Base-by-base conservation (phyloP, 2,329 filamentous ascomycete species). In the Fusarium sp. region DNA sequence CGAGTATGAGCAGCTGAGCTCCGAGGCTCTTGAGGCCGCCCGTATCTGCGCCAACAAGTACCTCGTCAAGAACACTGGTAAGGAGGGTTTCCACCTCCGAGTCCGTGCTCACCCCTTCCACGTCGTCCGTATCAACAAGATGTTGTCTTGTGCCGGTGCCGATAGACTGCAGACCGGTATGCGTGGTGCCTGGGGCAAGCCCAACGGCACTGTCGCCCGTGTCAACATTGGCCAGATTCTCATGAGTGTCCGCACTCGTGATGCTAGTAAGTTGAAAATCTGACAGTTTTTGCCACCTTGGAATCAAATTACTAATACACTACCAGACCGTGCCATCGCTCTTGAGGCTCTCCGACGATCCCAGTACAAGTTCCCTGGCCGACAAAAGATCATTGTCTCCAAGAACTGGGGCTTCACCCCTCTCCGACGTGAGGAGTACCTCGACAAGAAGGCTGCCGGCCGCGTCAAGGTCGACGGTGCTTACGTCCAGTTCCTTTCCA, bases 41-140 rank as follows among this genome's bases (percentile, higher is more conserved):
- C 95, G 95, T 90, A 99, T 99, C 81, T 98, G 94, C 88, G 93
- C 93, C 91, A 99, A 99, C 92, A 98, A 98, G 92, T 96, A 90
- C 85, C 80, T 91, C 70, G 86, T 89, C 81, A 90, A 90, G 86
- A 80, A 82, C 74, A 80, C 83, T 74, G 88, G 88, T 80, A 91
- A 91, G 85, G 88, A 91, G 77, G 80, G 82, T 77, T 91, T 91
- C 86, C 88, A 91, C 80, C 82, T 91, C 72, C 88, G 88, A 75
- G 85, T 91, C 78, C 88, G 95, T 79, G 93, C 93, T 78, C 95
- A 99, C 88, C 95, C 95, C 73, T 99, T 92, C 92, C 95, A 99
- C 88, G 95, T 99, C 84, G 91, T 99, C 88, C 95, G 95, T 85
- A 99, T 99, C 93, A 99, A 99, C 93, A 99, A 99, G 91, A 99